phyloP scores from a whole-genome alignment of 2,329 filamentous ascomycete genomes.

The Mollisia scopiformis region DNA sequence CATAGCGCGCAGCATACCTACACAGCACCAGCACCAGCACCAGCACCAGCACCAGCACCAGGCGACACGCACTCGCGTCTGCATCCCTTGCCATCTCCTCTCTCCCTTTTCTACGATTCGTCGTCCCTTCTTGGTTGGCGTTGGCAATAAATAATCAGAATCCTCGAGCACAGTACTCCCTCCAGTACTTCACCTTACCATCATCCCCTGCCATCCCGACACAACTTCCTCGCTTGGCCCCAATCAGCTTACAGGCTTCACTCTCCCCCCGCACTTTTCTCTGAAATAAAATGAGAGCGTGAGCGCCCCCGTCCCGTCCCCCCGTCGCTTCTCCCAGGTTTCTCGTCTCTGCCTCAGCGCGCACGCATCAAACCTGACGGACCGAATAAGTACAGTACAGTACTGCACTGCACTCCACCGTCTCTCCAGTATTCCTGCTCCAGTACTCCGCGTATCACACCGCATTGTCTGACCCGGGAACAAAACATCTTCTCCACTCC shows the following conservation, averaged over 20 bases:
- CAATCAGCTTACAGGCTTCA: neutral
- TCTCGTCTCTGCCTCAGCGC: slow-evolving; percentile 23
- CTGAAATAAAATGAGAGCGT: slow-evolving; percentile 4
- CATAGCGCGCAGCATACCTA: neutral
- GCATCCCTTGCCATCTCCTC: no score
- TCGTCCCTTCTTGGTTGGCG: no score
- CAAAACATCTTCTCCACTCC: slow-evolving; percentile 21
- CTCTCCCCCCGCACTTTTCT: neutral
- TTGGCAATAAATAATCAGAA: no score
- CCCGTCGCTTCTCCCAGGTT: slow-evolving; percentile 20
- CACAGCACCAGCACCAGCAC: no score
- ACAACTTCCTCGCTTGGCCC: neutral
- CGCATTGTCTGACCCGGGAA: neutral
- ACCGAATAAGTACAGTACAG: slow-evolving; percentile 29
- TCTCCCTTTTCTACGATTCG: no score
- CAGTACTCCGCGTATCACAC: slow-evolving; percentile 22
- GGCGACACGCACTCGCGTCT: no score
- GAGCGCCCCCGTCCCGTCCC: slow-evolving; percentile 17
- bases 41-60: no score
- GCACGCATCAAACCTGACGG: slow-evolving; percentile 26
- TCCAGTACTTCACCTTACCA: no score
- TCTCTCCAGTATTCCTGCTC: slow-evolving; percentile 15
- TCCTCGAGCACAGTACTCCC: no score
- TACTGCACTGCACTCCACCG: neutral
- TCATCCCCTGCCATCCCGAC: neutral